Conservation (phyloP, 345 rosid genomes). For the Trapa bicornis region DNA sequence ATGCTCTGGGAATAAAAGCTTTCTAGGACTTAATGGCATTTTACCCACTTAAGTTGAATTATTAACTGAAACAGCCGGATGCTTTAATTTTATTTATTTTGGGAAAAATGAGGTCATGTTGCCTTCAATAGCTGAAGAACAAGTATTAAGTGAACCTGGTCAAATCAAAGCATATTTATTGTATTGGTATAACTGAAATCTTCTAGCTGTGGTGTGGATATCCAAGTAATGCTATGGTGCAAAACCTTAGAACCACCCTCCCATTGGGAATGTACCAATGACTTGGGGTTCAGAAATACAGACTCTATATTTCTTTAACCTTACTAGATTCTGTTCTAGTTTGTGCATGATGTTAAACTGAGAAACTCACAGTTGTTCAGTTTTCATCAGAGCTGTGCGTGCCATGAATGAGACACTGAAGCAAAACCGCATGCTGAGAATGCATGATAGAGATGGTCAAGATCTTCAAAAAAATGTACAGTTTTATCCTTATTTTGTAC, state of each 20-base stretch:
- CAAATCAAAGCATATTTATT: not conserved
- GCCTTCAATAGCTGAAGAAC: not conserved
- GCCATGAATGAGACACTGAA: constrained; percentile 92
- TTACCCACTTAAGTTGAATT: not conserved
- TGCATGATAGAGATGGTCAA: constrained; percentile 33
- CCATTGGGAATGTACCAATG: not conserved
- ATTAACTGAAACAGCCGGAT: not conserved
- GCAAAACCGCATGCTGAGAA: constrained; percentile 73
- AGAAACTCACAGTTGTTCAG: not conserved
- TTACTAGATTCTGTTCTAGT: not conserved
- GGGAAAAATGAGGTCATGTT: not conserved
- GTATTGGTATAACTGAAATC: too few relatives aligned
- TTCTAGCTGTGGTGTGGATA: too few relatives aligned
- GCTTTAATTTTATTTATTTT: not conserved
- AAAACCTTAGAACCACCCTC: not conserved
- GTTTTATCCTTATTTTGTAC: not conserved
- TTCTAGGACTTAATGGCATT: not conserved
- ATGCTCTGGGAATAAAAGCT: not conserved
- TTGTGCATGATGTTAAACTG: not conserved
- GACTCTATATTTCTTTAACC: not conserved
- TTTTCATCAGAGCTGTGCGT: constrained; percentile 71
- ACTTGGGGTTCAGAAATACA: not conserved
- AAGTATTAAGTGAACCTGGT: not conserved
- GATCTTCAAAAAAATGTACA: constrained; percentile 56
- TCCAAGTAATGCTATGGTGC: not conserved